Conservation (phyloP, 1,284 basidiomycete species). For the Clitocybe nebularis region DNA sequence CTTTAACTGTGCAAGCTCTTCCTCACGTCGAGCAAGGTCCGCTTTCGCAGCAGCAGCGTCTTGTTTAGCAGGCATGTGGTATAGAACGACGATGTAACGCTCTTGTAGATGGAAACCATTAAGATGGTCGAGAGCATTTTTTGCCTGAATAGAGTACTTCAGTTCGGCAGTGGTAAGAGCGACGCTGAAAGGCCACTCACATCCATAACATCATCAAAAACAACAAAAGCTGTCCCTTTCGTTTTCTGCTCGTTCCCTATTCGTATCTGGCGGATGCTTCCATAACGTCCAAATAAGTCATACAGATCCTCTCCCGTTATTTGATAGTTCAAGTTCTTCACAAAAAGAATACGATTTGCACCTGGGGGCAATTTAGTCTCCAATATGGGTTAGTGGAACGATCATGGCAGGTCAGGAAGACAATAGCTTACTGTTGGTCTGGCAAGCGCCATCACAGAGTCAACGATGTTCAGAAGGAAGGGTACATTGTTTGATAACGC, state of each 20-base stretch:
- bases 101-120: conserved; percentile 99
- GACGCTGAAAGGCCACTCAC: conserved; percentile 42
- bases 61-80: conserved; percentile 95
- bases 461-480: conserved; percentile 5
- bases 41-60: conserved; percentile 91
- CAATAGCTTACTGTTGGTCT: conserved; percentile 55
- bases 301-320: conserved; percentile 94
- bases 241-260: conserved; percentile 91
- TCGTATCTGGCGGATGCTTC: conserved; percentile 93
- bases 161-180: conserved; percentile 14
- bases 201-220: conserved; percentile 88
- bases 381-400: conserved; percentile 6
- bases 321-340: conserved; percentile 92
- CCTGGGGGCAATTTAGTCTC: conserved; percentile 82
- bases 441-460: conserved; percentile 50
- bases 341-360: conserved; percentile 81
- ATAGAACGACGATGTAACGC: conserved; percentile 95
- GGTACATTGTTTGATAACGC: neutral
- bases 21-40: conserved; percentile 88
- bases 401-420: conserved; percentile 3
- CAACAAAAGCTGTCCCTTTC: conserved; percentile 94
- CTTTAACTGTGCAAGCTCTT: conserved; percentile 87
- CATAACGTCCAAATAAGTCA: conserved; percentile 97
- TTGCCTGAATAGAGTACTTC: conserved; percentile 55
- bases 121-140: conserved; percentile 93